Conservation (phyloP, 441 rosid genomes). For the Gossypium trilobum region DNA sequence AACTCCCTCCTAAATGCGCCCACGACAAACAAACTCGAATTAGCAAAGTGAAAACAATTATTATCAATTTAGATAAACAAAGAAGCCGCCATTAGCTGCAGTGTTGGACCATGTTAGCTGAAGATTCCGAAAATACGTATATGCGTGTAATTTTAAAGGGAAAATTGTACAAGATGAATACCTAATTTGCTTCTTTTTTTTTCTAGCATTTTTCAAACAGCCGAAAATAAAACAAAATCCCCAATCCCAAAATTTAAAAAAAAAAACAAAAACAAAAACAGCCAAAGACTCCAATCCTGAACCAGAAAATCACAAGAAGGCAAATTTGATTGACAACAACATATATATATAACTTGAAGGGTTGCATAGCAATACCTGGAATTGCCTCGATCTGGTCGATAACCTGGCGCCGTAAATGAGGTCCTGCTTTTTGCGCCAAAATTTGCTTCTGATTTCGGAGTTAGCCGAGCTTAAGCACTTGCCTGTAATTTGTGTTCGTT, state of each 20-base stretch:
- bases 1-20: constrained; percentile 21
- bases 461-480: background rate
- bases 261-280: background rate
- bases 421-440: background rate
- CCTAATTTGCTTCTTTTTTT: background rate
- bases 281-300: background rate
- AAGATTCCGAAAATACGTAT: background rate
- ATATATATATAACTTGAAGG: background rate
- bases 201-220: background rate
- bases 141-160: background rate
- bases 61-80: background rate
- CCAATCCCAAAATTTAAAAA: background rate
- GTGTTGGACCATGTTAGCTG: background rate
- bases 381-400: constrained; percentile 8
- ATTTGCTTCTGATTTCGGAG: background rate
- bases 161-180: background rate
- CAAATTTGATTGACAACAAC: background rate
- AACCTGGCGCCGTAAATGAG: background rate
- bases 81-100: background rate
- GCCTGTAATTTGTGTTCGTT: background rate
- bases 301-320: background rate
- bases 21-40: constrained; percentile 8
- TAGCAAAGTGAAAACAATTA: background rate
- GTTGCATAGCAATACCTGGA: constrained; percentile 4
- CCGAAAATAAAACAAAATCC: background rate